Evolutionary conservation across 2,329 filamentous ascomycete species (phyloP).

Genomic region (Penicillium sp.): DNA sequence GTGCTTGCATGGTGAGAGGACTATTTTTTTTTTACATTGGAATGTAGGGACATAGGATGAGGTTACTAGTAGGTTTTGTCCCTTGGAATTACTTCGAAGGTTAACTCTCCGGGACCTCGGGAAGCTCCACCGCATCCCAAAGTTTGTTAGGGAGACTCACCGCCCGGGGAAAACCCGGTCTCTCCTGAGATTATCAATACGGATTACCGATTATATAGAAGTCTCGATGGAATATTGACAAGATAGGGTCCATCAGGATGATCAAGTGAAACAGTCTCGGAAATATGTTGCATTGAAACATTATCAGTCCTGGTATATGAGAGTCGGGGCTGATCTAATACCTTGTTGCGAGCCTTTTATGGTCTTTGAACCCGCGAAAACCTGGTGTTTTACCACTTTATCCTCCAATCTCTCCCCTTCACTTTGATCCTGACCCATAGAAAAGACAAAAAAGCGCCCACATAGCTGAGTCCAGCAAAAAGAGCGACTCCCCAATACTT

Average conservation of each 20-base stretch:
- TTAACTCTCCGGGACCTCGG: neutral
- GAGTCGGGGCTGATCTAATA: neutral
- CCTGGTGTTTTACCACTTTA: neutral
- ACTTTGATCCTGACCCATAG: neutral
- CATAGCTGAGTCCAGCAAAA: neutral
- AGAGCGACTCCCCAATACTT: neutral
- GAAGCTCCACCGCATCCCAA: neutral
- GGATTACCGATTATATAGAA: neutral
- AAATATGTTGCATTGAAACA: neutral
- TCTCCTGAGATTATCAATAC: neutral
- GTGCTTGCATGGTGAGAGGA: neutral
- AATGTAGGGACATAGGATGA: neutral
- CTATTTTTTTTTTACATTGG: neutral
- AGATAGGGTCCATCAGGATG: neutral
- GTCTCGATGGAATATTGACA: too few species aligned
- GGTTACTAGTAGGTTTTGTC: neutral
- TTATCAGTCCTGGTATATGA: neutral
- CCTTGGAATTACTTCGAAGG: neutral
- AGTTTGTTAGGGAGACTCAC: neutral
- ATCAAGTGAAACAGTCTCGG: neutral
- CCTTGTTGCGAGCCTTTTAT: neutral
- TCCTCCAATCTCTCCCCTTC: neutral
- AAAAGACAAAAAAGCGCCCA: neutral
- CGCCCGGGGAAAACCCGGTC: neutral
- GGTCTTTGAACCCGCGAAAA: neutral